Evolutionary conservation across 2,329 filamentous ascomycete genomes (phyloP).

Genomic region (Colletotrichum costaricense): DNA sequence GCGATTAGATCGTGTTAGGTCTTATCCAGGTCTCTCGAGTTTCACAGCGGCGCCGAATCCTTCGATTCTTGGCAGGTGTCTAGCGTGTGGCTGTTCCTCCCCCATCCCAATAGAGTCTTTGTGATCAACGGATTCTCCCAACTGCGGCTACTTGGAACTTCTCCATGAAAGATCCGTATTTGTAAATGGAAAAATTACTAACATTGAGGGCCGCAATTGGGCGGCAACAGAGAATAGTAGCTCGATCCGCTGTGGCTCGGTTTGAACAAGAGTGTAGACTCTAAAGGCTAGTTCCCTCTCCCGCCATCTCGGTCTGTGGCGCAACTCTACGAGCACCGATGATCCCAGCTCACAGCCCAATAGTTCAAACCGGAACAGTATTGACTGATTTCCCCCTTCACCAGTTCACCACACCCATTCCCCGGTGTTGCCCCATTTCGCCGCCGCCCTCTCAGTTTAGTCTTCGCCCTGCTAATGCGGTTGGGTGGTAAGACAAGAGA

Average conservation of each 20-base stretch:
- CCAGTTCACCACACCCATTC: background rate
- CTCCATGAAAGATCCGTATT: background rate
- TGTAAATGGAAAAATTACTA: background rate
- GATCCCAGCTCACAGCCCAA: background rate
- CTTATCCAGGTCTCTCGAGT: background rate
- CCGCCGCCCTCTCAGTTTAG: background rate
- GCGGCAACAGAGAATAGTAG: background rate
- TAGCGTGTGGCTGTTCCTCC: background rate
- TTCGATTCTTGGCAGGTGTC: slow-evolving; percentile 1
- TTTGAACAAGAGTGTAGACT: background rate
- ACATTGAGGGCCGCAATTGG: background rate
- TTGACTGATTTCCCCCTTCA: background rate
- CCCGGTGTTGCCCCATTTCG: background rate
- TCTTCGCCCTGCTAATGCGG: background rate
- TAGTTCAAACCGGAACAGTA: background rate
- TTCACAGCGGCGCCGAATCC: background rate
- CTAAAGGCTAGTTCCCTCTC: background rate
- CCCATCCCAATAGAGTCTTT: background rate
- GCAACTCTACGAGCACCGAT: slow-evolving; percentile 7
- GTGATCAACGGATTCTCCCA: background rate
- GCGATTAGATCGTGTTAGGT: background rate
- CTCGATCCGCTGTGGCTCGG: background rate
- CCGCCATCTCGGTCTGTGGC: background rate
- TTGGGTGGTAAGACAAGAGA: background rate
- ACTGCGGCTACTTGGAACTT: background rate